Base-by-base conservation (phyloP, 2,329 filamentous ascomycete species). In the Cercospora zeae-maydis region DNA sequence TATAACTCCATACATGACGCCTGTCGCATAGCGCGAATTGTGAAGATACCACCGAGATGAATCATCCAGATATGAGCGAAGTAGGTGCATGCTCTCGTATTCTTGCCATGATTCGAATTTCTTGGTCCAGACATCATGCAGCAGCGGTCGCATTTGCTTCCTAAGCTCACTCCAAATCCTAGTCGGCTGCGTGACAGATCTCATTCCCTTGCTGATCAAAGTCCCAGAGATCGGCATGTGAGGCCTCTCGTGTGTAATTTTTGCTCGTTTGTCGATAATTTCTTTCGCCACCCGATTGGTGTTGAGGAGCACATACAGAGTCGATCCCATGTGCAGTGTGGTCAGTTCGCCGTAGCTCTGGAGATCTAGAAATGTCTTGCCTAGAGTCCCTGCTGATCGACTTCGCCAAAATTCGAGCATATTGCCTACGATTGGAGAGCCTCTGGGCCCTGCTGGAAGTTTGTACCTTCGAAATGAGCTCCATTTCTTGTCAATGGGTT, bases 21-120 rank as follows among this genome's bases (percentile, higher is more conserved):
- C 62, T 6, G 62, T 63, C 1, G 62, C 52, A 45, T 61, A 63
- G 0, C 62, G 58, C n/a, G 58, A 60, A 33, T 63, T 63, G 16
- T 58, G 53, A 1, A 60, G 3, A 27, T 54, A 63, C 62, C 62
- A 63, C 11, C 37, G 33, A 2, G 51, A 11, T 5, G 39, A 19
- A 39, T 36, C 16, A 9, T 60, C 45, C 16, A 63, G 21, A 19
- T 63, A 63, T 9, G 58, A 37, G 8, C 30, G 39, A 33, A 63
- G 62, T 37, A 63, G 24, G 8, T 53, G 31, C n/a, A 37, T 33
- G 9, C 62, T 63, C 21, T 63, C 62, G 33, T 16, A 49, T 34
- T 63, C 62, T 53, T 63, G 62, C 62, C 62, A 63, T 24, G 59
- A 42, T 24, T 45, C 47, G 33, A 63, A 63, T n/a, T 57, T 57